Base-by-base conservation (phyloP, 2,329 filamentous ascomycete species). In the Diaporthe sp. region DNA sequence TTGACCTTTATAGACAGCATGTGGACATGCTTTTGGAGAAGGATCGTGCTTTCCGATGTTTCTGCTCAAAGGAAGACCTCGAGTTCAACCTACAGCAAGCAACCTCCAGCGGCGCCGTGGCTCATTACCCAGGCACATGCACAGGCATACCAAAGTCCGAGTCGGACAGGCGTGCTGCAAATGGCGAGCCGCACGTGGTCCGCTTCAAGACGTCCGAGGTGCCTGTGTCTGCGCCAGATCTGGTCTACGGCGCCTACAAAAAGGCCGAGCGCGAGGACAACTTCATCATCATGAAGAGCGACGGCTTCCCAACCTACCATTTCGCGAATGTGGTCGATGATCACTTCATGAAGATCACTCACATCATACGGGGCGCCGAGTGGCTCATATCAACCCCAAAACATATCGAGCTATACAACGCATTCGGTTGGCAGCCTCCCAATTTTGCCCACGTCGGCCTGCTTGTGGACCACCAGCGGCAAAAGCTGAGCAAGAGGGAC, bases 281-380 rank as follows among this genome's bases (percentile, higher is more conserved):
- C 81, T 96, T 95, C 28, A 94, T 99, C 76, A 87, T 99, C 55
- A 87, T 98, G 76, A 99, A 99, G 84, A 93, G 92, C 0, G 97
- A 99, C 82, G 96, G 95, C 0, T 94, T 94, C 78, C 97, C 97
- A 0, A 99, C 97, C 0, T 99, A 99, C 81, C 97, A 99, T 84
- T 93, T 99, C 77, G 97, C 97, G 6, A 99, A 98, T 81, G 96
- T 99, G 12, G 93, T 99, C 6, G 97, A 99, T 81, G 97, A 99
- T 81, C 95, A 98, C 83, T 88, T 94, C 76, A 99, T 99, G 97
- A 87, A 94, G 76, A 97, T 99, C 79, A 98, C 96, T 0, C 96
- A 98, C 84, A 97, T 99, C 20, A 94, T 99, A 75, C 92, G 97
- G 57, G 97, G 96, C 72, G 93, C 94, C 89, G 97, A 99, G 90